These are phyloP conservation scores for Breynia disticha DNA, from an alignment of 441 rosid species.

Conservation along the genomic window DNA sequence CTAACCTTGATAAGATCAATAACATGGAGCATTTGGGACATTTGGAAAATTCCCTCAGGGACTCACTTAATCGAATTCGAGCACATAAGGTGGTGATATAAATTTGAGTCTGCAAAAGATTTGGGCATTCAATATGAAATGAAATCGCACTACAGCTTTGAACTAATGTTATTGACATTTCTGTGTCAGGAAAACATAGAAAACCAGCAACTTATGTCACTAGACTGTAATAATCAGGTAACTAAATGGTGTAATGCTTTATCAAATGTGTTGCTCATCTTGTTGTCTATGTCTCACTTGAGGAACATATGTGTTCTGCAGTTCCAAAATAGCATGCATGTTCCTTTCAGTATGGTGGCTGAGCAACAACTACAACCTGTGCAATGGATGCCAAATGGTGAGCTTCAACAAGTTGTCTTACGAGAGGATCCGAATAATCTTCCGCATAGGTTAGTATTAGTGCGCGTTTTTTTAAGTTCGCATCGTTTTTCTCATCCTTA, in stretches of 20 bases:
- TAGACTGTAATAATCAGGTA: slow-evolving; percentile 56
- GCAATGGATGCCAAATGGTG: slow-evolving; percentile 47
- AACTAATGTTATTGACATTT: slow-evolving; percentile 3
- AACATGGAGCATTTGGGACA: slow-evolving; percentile 45
- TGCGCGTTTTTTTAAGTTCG: background rate
- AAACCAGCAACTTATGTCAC: slow-evolving; percentile 43
- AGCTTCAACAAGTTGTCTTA: slow-evolving; percentile 28
- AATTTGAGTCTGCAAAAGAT: background rate
- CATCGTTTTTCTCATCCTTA: background rate
- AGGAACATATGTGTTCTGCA: slow-evolving; percentile 20
- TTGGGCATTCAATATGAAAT: background rate
- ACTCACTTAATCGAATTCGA: slow-evolving; percentile 41
- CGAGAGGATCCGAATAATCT: slow-evolving; percentile 38
- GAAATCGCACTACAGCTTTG: background rate
- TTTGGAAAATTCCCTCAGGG: slow-evolving; percentile 54
- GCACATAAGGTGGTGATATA: slow-evolving; percentile 44
- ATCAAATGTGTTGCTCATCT: slow-evolving; percentile 14
- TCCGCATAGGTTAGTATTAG: slow-evolving; percentile 33
- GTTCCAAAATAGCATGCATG: slow-evolving; percentile 44
- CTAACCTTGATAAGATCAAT: slow-evolving; percentile 38
- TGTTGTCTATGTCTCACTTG: slow-evolving; percentile 5
- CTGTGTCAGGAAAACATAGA: slow-evolving; percentile 52
- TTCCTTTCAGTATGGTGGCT: slow-evolving; percentile 41
- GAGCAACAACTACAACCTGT: slow-evolving; percentile 56
- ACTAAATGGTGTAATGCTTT: slow-evolving; percentile 6